These are phyloP conservation scores for Trichoderma endophyticum DNA, from an alignment of 2,329 filamentous ascomycete genomes.

Conservation along the genomic window DNA sequence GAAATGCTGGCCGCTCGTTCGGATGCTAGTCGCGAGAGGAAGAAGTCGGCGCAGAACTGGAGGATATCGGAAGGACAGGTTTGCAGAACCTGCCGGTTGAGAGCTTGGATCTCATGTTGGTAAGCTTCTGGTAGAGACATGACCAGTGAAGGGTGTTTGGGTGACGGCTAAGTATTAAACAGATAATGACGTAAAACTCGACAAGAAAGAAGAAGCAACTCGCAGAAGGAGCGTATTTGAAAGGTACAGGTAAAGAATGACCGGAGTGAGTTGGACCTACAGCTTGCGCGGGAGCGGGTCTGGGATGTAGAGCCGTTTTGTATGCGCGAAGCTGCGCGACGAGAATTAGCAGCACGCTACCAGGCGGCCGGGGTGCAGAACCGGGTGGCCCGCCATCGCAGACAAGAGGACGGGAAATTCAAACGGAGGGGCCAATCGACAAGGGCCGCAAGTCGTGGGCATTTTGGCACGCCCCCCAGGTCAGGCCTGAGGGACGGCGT, in stretches of 20 bases:
- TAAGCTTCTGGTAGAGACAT: slow-evolving; percentile 54
- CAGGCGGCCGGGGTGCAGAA: slow-evolving; percentile 13
- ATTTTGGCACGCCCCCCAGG: slow-evolving; percentile 17
- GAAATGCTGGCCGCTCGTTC: slow-evolving; percentile 47
- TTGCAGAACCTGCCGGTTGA: slow-evolving; percentile 59
- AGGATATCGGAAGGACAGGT: slow-evolving; percentile 60
- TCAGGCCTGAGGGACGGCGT: slow-evolving; percentile 1
- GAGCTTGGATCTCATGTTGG: slow-evolving; percentile 59
- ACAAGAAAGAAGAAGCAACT: slow-evolving; percentile 13
- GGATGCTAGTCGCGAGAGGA: slow-evolving; percentile 61
- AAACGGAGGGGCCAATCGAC: slow-evolving; percentile 16
- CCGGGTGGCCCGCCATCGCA: slow-evolving; percentile 17
- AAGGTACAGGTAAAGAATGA: slow-evolving; percentile 7
- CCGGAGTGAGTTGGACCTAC: slow-evolving; percentile 19
- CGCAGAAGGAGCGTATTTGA: slow-evolving; percentile 11
- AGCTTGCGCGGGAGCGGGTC: slow-evolving; percentile 16
- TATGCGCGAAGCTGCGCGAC: slow-evolving; percentile 17
- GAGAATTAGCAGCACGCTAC: slow-evolving; percentile 19
- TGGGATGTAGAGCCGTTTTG: slow-evolving; percentile 18
- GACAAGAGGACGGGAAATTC: slow-evolving; percentile 17
- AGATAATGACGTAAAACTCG: slow-evolving; percentile 14
- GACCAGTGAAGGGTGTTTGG: slow-evolving; percentile 1
- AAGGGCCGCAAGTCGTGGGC: slow-evolving; percentile 5
- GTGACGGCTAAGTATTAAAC: slow-evolving; percentile 1
- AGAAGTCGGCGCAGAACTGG: slow-evolving; percentile 69